Conservation (phyloP, 78 protist genomes). For the Guillardia theta region DNA sequence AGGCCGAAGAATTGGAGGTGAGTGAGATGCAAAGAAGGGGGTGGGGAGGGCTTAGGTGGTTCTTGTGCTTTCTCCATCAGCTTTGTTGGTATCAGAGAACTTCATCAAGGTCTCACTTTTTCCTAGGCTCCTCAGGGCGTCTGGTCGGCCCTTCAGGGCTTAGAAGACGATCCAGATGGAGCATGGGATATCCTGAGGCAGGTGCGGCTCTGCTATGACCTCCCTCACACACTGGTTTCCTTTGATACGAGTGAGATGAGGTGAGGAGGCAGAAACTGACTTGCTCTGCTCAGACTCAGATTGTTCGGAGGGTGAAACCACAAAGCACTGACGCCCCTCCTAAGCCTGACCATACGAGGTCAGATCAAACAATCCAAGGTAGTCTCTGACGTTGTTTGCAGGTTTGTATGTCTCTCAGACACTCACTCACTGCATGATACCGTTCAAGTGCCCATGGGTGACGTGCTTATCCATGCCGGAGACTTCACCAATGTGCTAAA, state of each 20-base stretch:
- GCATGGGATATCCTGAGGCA: not conserved
- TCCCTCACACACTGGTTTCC: not conserved
- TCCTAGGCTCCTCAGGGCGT: not conserved
- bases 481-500: not conserved
- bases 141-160: not conserved
- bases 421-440: not conserved
- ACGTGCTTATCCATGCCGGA: slow-evolving; percentile 32
- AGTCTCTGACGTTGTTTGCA: not conserved
- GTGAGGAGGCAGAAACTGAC: not conserved
- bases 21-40: too few species aligned
- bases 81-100: too few species aligned
- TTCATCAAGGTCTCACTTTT: too few species aligned
- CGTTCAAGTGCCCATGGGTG: not conserved
- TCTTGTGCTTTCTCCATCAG: too few species aligned
- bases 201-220: not conserved
- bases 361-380: not conserved
- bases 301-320: not conserved
- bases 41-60: too few species aligned
- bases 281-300: not conserved
- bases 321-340: not conserved
- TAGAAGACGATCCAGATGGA: not conserved
- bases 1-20: too few species aligned
- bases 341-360: not conserved
- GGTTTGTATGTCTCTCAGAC: not conserved
- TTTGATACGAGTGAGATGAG: not conserved